A percentile compares a stretch with the other conserved stretches of the same genome.
These are phyloP conservation scores for Cystobasidium onofrii DNA, from an alignment of 768 basidiomycete genomes.

Conservation along the genomic window DNA sequence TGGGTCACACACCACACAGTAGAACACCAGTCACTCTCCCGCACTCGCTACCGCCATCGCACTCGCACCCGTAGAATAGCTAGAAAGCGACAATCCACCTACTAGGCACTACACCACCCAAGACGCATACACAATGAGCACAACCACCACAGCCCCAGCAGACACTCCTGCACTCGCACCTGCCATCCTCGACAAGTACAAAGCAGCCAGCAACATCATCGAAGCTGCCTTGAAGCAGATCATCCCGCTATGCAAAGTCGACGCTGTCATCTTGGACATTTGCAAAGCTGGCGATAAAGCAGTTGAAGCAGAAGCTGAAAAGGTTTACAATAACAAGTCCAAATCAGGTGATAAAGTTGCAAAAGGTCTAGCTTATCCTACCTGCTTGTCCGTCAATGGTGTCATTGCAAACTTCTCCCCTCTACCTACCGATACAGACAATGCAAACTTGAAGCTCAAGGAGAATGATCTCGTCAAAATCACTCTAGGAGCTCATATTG, in stretches of 20 bases:
- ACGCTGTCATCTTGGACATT: constrained; percentile 74
- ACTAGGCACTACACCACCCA: too few relatives aligned
- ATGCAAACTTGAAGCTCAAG: constrained; percentile 51
- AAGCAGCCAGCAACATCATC: constrained; percentile 29
- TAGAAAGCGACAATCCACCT: too few relatives aligned
- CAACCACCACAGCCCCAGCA: constrained; percentile 3
- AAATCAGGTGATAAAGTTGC: constrained; percentile 48
- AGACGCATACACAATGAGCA: too few relatives aligned
- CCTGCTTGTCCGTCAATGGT: constrained; percentile 77
- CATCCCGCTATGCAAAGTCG: constrained; percentile 49
- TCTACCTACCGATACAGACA: constrained; percentile 60
- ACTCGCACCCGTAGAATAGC: too few relatives aligned
- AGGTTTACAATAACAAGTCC: constrained; percentile 69
- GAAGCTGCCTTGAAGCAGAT: constrained; percentile 23
- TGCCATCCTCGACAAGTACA: constrained; percentile 33
- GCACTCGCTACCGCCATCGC: background rate
- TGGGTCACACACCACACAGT: too few relatives aligned
- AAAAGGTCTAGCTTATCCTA: constrained; percentile 72
- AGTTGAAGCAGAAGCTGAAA: constrained; percentile 71
- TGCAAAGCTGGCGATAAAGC: constrained; percentile 88
- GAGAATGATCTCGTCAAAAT: constrained; percentile 92
- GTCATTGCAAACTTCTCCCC: constrained; percentile 92
- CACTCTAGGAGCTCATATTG: constrained; percentile 93
- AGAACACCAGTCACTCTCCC: too few relatives aligned
- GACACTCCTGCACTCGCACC: background rate